Base-by-base conservation (phyloP, 2,329 filamentous ascomycete species). In the Colletotrichum spaethianum region DNA sequence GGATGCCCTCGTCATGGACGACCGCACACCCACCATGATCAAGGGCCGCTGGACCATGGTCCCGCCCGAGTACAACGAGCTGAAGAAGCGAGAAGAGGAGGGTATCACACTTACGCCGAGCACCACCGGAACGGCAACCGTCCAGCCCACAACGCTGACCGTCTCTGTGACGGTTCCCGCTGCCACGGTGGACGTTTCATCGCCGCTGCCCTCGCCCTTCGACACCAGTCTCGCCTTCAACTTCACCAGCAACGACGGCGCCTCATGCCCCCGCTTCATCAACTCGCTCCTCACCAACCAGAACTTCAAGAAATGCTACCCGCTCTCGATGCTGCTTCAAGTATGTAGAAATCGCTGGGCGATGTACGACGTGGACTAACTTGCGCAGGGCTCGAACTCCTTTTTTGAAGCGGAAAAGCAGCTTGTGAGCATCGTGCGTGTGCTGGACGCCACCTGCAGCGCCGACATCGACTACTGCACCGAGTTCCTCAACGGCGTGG, bases 371-470 rank as follows among this genome's bases (percentile, higher is more conserved):
- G 72, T 50, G 53, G 72, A 71, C 75, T 81, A 65, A 80, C 61
- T 42, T 44, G 42, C 16, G 20, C 80, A 97, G 91, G 94, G 93
- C 74, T 98, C 96, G 12, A 89, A 88, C 63, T 90, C 91, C 50
- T 98, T 98, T 84, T 98, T 98, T 85, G 86, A 94, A 67, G 92
- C 92, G 23, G 88, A 92, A 73, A 92, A 90, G 78, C 93, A 93
- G 6, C 86, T 93, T 44, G 86, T 93, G 61, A 87, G 88, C 76
- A 93, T 96, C 72, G 94, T 94, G 1, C 90, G 91, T 73, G 91
- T 93, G 26, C 90, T 99, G 63, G 93, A 98, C 76, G 89, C 90
- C 20, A 90, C 94, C 12, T 99, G 96, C 81, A 85, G 86, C 4
- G 91, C 92, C 72, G 86, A 95, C 76, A 83, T 91, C 66, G 84